phyloP scores from a whole-genome alignment of 148 eudicot species.

The Diospyros lotus region DNA sequence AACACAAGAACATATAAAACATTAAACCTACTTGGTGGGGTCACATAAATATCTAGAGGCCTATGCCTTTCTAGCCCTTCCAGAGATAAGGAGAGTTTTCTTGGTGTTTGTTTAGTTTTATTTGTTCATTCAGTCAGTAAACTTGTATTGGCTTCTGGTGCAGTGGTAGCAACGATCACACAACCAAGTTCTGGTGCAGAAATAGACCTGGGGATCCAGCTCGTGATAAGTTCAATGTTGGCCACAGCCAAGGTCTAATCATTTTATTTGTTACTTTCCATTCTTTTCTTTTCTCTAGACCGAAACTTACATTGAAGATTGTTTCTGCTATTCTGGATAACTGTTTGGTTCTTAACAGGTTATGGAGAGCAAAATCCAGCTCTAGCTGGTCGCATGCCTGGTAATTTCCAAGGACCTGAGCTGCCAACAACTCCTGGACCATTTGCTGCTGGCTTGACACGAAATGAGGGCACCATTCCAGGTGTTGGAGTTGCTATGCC shows the following conservation, averaged over 20 bases:
- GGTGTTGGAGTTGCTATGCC: slow-evolving; percentile 98
- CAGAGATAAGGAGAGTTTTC: background rate
- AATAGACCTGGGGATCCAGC: slow-evolving; percentile 96
- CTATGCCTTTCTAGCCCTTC: too few species aligned
- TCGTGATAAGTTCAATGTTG: slow-evolving; percentile 70
- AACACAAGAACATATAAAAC: too few species aligned
- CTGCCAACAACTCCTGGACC: slow-evolving; percentile 76
- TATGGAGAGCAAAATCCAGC: slow-evolving; percentile 72
- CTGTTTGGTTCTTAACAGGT: slow-evolving; percentile 36
- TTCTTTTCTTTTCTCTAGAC: background rate
- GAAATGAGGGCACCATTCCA: slow-evolving; percentile 96
- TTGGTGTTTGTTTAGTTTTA: slow-evolving; percentile 2
- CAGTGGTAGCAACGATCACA: slow-evolving; percentile 97
- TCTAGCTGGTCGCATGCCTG: slow-evolving; percentile 55
- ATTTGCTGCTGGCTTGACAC: slow-evolving; percentile 69
- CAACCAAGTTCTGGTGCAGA: slow-evolving; percentile 99
- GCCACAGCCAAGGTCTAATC: slow-evolving; percentile 59
- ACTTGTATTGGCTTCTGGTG: slow-evolving; percentile 24
- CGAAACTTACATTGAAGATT: background rate
- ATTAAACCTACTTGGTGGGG: too few species aligned
- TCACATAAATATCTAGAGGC: too few species aligned
- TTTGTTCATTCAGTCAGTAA: background rate
- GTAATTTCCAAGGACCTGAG: slow-evolving; percentile 59
- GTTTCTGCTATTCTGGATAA: background rate
- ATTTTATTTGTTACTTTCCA: background rate